Evolutionary conservation across 1,284 basidiomycete genomes (phyloP).

Genomic region (Apiotrichum laibachii): DNA sequence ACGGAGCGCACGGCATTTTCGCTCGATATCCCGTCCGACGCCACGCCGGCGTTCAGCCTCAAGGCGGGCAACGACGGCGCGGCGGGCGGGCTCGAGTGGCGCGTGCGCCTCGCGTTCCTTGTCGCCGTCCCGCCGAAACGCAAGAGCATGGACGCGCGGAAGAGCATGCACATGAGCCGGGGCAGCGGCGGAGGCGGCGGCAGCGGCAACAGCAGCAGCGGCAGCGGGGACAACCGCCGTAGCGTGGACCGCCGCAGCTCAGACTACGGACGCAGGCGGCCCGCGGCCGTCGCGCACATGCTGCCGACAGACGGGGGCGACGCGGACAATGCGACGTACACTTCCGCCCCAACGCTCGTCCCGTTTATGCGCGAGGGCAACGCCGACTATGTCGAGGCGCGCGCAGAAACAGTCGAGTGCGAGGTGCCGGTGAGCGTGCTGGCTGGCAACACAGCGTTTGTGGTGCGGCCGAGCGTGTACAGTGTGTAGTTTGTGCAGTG

Average conservation of each 20-base stretch:
- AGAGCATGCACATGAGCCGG: no score
- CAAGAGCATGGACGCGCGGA: slow-evolving; percentile 33
- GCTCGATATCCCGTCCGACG: slow-evolving; percentile 84
- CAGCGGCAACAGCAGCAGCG: no score
- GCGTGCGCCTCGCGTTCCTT: slow-evolving; percentile 72
- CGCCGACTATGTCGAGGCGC: slow-evolving; percentile 53
- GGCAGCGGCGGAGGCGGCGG: no score
- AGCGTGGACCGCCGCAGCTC: slow-evolving; percentile 16
- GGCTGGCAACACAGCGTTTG: slow-evolving; percentile 81
- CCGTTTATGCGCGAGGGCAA: slow-evolving; percentile 51
- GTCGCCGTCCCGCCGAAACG: slow-evolving; percentile 61
- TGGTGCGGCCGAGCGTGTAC: slow-evolving; percentile 38
- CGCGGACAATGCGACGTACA: slow-evolving; percentile 20
- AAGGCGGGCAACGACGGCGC: slow-evolving; percentile 52
- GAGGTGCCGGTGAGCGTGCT: slow-evolving; percentile 84
- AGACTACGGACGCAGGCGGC: slow-evolving; percentile 63
- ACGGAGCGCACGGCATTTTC: slow-evolving; percentile 74
- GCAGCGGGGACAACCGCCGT: no score
- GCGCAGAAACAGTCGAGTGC: slow-evolving; percentile 80
- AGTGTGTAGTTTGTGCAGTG: slow-evolving; percentile 15
- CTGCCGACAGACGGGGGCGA: slow-evolving; percentile 23
- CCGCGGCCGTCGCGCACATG: slow-evolving; percentile 57
- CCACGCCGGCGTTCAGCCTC: slow-evolving; percentile 70
- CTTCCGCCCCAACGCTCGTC: slow-evolving; percentile 59
- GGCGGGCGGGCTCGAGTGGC: slow-evolving; percentile 77